Base-by-base conservation (phyloP, 2,329 filamentous ascomycete species). In the Plenodomus biglobosus region DNA sequence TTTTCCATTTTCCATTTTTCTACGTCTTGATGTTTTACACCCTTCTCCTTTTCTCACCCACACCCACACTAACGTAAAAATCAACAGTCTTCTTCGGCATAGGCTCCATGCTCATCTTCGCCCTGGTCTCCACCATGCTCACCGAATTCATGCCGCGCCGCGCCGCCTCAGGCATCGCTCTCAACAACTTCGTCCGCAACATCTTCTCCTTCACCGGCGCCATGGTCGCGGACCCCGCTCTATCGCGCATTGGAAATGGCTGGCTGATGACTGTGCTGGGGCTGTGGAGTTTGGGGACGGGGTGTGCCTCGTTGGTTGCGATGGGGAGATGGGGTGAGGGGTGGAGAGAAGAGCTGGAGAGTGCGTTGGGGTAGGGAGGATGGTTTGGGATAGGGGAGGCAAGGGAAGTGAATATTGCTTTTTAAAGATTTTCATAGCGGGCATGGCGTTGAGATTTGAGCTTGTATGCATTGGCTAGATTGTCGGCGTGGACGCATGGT, bases 251-350 rank as follows among this genome's bases (percentile, higher is more conserved):
- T 45, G 71, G 71, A 1, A 72, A 73, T 54, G 71, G 71, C 1
- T 74, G 71, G 71, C 32, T 73, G 18, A 71, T 66, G 57, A 73
- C 71, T 1, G 70, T 72, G 4, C 38, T 74, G 30, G 71, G 66
- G 2, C 76, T 87, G 1, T 68, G 62, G 64, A 65, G 65, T 38
- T 78, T 87, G 63, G 63, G 82, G 1, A 66, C 59, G n/a, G 63
- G 61, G 2, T 59, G 46, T 46, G 63, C 72, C 5, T 78, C 82
- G 15, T 80, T 92, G 18, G 84, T 79, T 71, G 69, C 80, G 0
- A 79, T 92, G 73, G 77, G 77, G 59, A 79, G 74, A 53, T 85
- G 80, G 59, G 83, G 83, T 0, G 74, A 78, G 16, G 76, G 74
- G 59, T 90, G 87, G 87, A 80, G 87, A 5, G 78, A n/a, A n/a